A percentile compares a stretch with the other conserved stretches of the same genome.
phyloP scores from a whole-genome alignment of 225 moss, liverwort and hornwort genomes.

The Anthoceros angustus region DNA sequence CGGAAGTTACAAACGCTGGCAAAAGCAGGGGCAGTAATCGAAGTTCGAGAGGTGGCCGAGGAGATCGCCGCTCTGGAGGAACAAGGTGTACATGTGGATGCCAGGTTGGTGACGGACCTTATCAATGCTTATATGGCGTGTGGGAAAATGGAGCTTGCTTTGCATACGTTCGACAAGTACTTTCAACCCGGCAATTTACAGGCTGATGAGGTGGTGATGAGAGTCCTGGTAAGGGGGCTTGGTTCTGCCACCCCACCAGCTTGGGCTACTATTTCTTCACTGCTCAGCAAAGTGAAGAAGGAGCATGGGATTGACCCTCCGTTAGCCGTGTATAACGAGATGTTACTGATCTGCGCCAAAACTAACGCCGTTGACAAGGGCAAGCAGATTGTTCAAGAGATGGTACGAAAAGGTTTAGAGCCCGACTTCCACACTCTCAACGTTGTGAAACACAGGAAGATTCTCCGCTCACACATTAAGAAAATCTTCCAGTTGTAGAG shows the following conservation, averaged over 20 bases:
- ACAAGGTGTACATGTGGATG: not conserved
- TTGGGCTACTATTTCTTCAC: not conserved
- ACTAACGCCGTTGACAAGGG: not conserved
- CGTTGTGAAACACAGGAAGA: not conserved
- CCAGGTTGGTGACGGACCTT: not conserved
- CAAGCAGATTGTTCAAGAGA: not conserved
- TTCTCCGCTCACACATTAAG: not conserved
- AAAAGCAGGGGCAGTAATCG: not conserved
- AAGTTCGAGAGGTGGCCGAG: not conserved
- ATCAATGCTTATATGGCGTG: not conserved
- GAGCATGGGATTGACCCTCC: not conserved
- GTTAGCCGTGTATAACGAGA: not conserved
- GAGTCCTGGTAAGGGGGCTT: not conserved
- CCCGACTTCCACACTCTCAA: not conserved
- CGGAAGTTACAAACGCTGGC: not conserved
- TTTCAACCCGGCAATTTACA: not conserved
- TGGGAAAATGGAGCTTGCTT: not conserved
- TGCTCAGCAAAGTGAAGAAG: not conserved
- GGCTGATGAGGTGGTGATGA: not conserved
- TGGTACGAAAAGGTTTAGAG: not conserved
- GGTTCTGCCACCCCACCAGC: not conserved
- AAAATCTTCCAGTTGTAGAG: not conserved
- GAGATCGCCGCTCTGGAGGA: not conserved
- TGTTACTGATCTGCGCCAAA: not conserved
- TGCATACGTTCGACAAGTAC: not conserved